A percentile compares a stretch with the other conserved stretches of the same genome.
phyloP scores from a whole-genome alignment of 2,329 filamentous ascomycete species.

The Monosporascus sp. region DNA sequence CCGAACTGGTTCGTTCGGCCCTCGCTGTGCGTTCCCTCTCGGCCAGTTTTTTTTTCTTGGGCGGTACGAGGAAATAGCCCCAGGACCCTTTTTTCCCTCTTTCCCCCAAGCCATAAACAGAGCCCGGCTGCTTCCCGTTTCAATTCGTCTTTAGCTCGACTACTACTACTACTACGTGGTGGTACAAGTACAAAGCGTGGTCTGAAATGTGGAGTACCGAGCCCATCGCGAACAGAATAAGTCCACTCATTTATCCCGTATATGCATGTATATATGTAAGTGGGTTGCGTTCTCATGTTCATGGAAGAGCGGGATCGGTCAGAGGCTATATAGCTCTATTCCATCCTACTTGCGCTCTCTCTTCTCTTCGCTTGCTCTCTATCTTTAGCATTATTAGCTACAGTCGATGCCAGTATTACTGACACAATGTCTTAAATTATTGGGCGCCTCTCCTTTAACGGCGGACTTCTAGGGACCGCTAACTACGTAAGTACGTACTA shows the following conservation, averaged over 20 bases:
- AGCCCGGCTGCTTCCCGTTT: neutral
- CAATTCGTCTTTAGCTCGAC: neutral
- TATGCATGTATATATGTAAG: no score
- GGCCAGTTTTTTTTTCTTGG: neutral
- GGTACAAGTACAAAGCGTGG: no score
- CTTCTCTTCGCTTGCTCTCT: neutral
- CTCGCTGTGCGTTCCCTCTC: neutral
- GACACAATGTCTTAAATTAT: neutral
- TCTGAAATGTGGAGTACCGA: no score
- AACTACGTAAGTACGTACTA: no score
- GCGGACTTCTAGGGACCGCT: no score
- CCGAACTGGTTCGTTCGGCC: neutral
- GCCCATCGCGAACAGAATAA: no score
- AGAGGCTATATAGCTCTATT: no score
- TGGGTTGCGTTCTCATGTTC: no score
- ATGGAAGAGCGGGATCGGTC: no score
- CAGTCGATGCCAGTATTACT: no score
- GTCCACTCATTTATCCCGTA: no score
- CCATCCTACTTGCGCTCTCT: neutral
- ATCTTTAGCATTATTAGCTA: neutral
- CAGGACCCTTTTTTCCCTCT: neutral
- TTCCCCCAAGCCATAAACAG: neutral
- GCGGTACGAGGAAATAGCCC: no score
- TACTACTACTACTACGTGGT: neutral
- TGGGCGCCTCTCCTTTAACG: neutral